These are phyloP conservation scores for Pseudocercospora macadamiae DNA, from an alignment of 2,329 filamentous ascomycete genomes.

Conservation along the genomic window DNA sequence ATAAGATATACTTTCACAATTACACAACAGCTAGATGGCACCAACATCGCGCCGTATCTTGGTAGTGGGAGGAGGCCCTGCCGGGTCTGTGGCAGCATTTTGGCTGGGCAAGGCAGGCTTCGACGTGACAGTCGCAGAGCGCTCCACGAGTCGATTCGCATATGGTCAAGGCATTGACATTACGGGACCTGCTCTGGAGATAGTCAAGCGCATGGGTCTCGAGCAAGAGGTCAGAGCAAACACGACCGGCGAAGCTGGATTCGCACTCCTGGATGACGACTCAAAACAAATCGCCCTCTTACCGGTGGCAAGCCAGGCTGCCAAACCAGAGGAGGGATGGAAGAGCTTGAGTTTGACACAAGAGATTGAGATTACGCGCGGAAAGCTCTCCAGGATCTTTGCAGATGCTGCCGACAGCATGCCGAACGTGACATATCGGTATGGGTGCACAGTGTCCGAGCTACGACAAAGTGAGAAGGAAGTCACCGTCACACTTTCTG, in stretches of 20 bases:
- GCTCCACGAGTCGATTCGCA: constrained; percentile 20
- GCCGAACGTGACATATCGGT: constrained; percentile 23
- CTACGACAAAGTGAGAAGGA: constrained; percentile 17
- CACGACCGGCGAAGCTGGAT: constrained; percentile 33
- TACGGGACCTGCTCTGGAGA: constrained; percentile 28
- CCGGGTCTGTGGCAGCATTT: constrained; percentile 42
- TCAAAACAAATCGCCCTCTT: constrained; percentile 23
- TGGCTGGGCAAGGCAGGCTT: constrained; percentile 38
- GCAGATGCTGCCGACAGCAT: constrained; percentile 33
- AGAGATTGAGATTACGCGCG: constrained; percentile 47
- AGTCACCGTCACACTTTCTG: constrained; percentile 17
- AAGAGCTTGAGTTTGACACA: constrained; percentile 23
- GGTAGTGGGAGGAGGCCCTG: constrained; percentile 32
- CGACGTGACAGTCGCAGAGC: constrained; percentile 23
- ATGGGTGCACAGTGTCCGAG: constrained; percentile 17
- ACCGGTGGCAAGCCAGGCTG: constrained; percentile 9
- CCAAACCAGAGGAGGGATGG: constrained; percentile 14
- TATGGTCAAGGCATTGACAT: constrained; percentile 37
- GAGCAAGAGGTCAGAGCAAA: constrained; percentile 29
- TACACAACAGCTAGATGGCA: too few relatives aligned
- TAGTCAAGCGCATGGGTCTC: constrained; percentile 34
- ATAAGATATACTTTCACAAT: too few relatives aligned
- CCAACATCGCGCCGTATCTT: constrained; percentile 14
- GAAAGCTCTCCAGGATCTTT: constrained; percentile 52
- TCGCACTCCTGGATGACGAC: constrained; percentile 32